phyloP scores from a whole-genome alignment of 2,329 filamentous ascomycete species.

The Truncatella angustata region DNA sequence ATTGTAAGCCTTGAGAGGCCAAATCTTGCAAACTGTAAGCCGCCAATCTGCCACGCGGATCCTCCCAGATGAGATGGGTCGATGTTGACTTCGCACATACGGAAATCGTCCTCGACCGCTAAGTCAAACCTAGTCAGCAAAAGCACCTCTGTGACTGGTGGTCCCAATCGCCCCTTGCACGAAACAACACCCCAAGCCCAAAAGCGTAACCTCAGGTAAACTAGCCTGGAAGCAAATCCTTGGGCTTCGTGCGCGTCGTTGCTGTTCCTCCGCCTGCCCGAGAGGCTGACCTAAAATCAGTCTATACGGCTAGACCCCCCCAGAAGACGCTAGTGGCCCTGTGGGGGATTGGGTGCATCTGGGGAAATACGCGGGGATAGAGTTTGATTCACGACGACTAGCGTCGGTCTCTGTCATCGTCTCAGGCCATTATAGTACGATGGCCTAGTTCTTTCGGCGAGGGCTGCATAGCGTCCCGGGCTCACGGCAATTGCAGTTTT shows the following conservation, averaged over 20 bases:
- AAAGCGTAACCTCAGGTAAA: not conserved
- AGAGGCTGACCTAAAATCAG: too few relatives aligned
- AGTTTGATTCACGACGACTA: not conserved
- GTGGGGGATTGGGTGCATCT: conserved; percentile 1
- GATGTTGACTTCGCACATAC: not conserved
- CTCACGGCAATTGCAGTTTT: not conserved
- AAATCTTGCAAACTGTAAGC: too few relatives aligned
- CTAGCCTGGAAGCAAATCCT: too few relatives aligned
- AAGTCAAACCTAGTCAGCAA: not conserved
- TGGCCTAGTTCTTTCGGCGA: not conserved
- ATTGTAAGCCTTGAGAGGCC: too few relatives aligned
- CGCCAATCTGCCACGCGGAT: too few relatives aligned
- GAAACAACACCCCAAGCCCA: not conserved
- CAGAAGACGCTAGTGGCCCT: too few relatives aligned
- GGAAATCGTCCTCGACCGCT: not conserved
- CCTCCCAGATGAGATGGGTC: not conserved
- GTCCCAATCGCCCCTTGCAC: too few relatives aligned
- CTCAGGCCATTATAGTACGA: not conserved
- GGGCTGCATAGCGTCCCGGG: not conserved
- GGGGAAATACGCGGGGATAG: not conserved
- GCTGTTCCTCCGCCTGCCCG: not conserved
- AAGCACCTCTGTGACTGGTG: too few relatives aligned
- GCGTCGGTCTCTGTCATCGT: not conserved
- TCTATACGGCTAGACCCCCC: too few relatives aligned
- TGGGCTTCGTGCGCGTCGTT: too few relatives aligned